A percentile compares a stretch with the other conserved stretches of the same genome.
Conservation (phyloP, 208 protist species). For the Borovskyia barvae region DNA sequence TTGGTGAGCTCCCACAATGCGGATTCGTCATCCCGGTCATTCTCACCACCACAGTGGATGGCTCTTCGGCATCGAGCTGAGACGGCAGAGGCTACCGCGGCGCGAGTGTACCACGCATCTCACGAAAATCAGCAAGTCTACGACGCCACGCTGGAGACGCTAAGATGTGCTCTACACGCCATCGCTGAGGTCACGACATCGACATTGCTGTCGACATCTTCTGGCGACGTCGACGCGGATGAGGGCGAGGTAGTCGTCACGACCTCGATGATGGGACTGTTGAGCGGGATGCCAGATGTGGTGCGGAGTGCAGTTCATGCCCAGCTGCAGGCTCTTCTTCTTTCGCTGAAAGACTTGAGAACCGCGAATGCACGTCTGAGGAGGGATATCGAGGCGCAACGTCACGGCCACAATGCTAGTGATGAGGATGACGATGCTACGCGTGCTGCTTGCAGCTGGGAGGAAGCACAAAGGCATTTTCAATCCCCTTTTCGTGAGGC, state of each 20-base stretch:
- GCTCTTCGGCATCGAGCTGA: conserved; percentile 11
- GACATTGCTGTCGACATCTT: not conserved
- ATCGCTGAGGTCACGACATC: conserved; percentile 1
- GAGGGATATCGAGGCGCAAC: not conserved
- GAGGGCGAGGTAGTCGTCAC: conserved; percentile 10
- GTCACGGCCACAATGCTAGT: not conserved
- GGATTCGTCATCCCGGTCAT: not conserved
- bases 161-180: conserved; percentile 10
- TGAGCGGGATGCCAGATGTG: not conserved
- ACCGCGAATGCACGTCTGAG: conserved; percentile 13
- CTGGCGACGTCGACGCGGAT: not conserved
- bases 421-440: no score
- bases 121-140: not conserved
- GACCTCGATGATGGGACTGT: conserved; percentile 21
- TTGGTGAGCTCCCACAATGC: not conserved
- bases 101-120: conserved; percentile 9
- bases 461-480: not conserved
- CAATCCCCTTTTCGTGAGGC: not conserved
- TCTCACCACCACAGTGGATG: not conserved
- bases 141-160: conserved; percentile 13
- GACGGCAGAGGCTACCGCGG: conserved; percentile 7
- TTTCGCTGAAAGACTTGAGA: conserved; percentile 10
- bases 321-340: conserved; percentile 16
- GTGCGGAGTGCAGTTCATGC: conserved; percentile 6
- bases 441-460: not conserved